Evolutionary conservation across 139 green algal genomes (phyloP), one percentile per base, ranked within the genome.

Genomic region (Monoraphidium neglectum): DNA sequence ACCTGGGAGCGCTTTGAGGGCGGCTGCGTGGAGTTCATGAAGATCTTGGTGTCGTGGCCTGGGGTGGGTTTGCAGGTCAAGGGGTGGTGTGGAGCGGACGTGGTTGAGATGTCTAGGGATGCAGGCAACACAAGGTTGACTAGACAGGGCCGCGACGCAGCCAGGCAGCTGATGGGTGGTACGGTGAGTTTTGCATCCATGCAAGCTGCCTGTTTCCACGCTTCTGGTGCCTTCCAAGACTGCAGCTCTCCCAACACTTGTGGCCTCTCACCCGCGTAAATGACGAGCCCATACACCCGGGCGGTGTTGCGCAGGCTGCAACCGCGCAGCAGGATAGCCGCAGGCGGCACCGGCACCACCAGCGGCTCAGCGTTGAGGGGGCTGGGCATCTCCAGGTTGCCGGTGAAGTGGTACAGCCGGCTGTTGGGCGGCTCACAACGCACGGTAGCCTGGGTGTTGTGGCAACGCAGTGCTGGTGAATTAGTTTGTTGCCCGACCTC

Each of bases 221-320:
- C n/a, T n/a, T n/a, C n/a, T n/a, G n/a, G n/a, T n/a, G n/a, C n/a
- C n/a, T n/a, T n/a, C n/a, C n/a, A n/a, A n/a, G n/a, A n/a, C n/a
- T n/a, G n/a, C n/a, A n/a, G n/a, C n/a, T n/a, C n/a, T n/a, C n/a
- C n/a, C n/a, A n/a, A n/a, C n/a, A n/a, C n/a, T n/a, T n/a, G n/a
- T n/a, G 30, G 53, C 5, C n/a, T 57, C 62, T 78, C 74, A 76
- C 95, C 95, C 21, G 95, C 95, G 83, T 97, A 99, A 23, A 99
- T 86, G 16, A 97, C 93, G 21, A 93, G 68, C 2, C 93, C 93
- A 54, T 93, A 81, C 12, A 97, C 77, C 32, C 75, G 68, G 28
- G 75, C 76, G 1, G 82, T 93, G 89, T 98, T 98, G 61, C 93
- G 90, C 62, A 98, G 82, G 73, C 86, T 95, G 87, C 93, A 97